Evolutionary conservation across 148 eudicot species (phyloP).

Genomic region (Fagopyrum esculentum): DNA sequence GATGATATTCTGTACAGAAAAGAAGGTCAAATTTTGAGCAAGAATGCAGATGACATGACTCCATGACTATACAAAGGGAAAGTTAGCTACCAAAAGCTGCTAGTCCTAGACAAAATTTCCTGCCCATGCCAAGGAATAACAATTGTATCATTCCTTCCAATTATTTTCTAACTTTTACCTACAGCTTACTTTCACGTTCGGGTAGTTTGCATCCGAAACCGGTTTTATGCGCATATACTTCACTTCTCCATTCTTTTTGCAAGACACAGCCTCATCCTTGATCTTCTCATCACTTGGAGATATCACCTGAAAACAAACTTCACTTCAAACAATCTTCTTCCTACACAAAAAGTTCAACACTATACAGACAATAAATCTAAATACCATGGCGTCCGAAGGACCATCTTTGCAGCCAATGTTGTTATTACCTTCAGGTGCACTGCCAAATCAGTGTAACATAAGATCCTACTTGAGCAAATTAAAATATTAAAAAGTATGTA

Average conservation of each 20-base stretch:
- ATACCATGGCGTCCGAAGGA: slow-evolving; percentile 29
- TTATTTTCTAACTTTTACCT: slow-evolving; percentile 14
- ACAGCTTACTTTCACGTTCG: slow-evolving; percentile 34
- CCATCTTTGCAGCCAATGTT: slow-evolving; percentile 17
- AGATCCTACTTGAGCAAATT: neutral
- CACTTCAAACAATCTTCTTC: neutral
- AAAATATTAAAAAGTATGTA: neutral
- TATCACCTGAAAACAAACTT: slow-evolving; percentile 8
- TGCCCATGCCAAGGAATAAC: neutral
- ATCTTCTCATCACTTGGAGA: neutral
- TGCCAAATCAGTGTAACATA: slow-evolving; percentile 16
- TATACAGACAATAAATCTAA: neutral
- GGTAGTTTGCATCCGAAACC: slow-evolving; percentile 1
- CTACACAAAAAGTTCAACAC: neutral
- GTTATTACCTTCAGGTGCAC: slow-evolving; percentile 20
- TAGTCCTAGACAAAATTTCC: slow-evolving; percentile 1
- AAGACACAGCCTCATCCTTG: neutral
- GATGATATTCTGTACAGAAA: neutral
- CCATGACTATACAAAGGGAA: neutral
- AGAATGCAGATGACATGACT: neutral
- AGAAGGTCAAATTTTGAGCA: neutral
- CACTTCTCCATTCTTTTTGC: slow-evolving; percentile 17
- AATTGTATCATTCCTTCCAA: neutral
- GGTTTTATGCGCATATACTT: slow-evolving; percentile 39
- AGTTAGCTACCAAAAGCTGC: slow-evolving; percentile 4